Base-by-base conservation (phyloP, 331 rosid species). In the Malus hybrid region DNA sequence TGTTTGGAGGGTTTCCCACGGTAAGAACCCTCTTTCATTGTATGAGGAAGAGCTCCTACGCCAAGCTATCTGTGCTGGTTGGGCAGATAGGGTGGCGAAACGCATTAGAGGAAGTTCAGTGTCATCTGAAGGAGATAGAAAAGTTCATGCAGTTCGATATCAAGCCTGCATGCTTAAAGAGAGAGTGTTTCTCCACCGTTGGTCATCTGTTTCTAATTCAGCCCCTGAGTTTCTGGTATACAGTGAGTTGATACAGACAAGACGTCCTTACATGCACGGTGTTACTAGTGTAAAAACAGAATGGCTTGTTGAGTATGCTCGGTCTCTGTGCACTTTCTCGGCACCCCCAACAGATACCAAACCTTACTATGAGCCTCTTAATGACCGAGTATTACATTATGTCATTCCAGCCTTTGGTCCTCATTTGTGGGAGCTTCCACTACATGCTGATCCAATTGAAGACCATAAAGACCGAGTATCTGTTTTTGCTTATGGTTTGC, bases 21-120 rank as follows among this genome's bases (percentile, higher is more conserved):
- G 61, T 34, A 88, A 81, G 65, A 85, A 82, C 71, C 96, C 95
- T 57, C 92, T 94, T 59, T 82, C 76, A 14, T 77, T 86, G 75
- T 79, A 84, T 31, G 99, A 90, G 81, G 96, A 94, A 85, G 85
- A 87, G 82, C 84, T 91, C 74, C 79, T 94, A 62, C 77, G 96
- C 78, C 95, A 87, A 87, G 94, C 95, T 31, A 87, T 94, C 69
- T 94, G 97, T 84, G 97, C 97, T 82, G 99, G 99, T 79, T 94
- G 99, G 99, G 93, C 93, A 57, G 99, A 94, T 76, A 87, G 92
- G 90, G 92, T 94, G 79, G 96, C 99, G 10, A 94, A 80, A 81
- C 97, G 93, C 33, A 62, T 87, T 75, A 74, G 87, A 77, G 83
- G 76, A 72, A 80, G 79, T 82, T 85, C 90, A 18, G 76, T 79